Evolutionary conservation across 257 asterid species (phyloP), one percentile per base, ranked within the genome.

Genomic region (Scutellaria barbata): DNA sequence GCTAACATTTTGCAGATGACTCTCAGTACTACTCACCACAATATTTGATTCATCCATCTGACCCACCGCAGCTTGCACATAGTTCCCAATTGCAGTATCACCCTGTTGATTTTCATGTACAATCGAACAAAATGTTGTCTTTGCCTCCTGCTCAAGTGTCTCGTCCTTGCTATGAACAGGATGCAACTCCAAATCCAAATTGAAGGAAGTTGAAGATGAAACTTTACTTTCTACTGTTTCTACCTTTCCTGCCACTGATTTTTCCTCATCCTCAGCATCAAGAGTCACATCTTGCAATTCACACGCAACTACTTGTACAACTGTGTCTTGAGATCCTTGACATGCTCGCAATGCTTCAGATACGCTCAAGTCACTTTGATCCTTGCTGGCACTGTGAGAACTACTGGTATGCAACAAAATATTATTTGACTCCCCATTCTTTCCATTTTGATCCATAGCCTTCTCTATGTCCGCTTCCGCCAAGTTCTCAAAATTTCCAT

Each of bases 361-460:
- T 60, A 66, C 22, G n/a, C 56, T 55, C 10, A 65, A 30, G 45
- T 67, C 63, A 47, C 43, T 70, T 18, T 57, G 76, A 68, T 73
- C 72, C 60, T 47, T 73, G 39, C 42, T 67, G 7, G 62, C 56
- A 73, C 51, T 53, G 52, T 55, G 55, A 25, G 66, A 59, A 60
- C 16, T 53, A 50, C 17, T 50, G 35, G 4, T 11, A 60, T 33
- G 12, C 16, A 17, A 48, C 6, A 61, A 69, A 48, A 18, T 46
- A 54, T 20, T 43, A 40, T 60, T n/a, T 6, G 56, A 46, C 18
- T 72, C 78, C 45, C 67, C 64, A 22, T 50, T 56, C 18, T 75
- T 63, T n/a, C 43, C 76, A 74, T 60, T 59, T 61, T 70, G 74
- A 60, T 74, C 79, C 71, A 51, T 73, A 61, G 68, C 64, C 74